phyloP scores from a whole-genome alignment of 2,329 filamentous ascomycete species.

The Epichloe sylvatica region DNA sequence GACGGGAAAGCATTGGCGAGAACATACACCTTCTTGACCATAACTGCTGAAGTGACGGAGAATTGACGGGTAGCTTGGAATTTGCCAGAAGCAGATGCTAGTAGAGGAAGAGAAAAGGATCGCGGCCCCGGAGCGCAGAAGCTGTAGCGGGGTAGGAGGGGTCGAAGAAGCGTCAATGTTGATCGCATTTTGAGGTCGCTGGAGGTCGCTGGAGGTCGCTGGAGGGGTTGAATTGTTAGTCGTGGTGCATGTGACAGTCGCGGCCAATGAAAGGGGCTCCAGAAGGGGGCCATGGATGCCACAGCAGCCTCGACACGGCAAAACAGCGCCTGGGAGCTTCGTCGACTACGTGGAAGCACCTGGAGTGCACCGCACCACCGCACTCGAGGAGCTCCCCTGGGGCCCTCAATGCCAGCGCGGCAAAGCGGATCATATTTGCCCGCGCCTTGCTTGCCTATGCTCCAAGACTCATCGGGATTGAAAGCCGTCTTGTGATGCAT shows the following conservation, averaged over 20 bases:
- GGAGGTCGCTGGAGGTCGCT: constrained; percentile 28
- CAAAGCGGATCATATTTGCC: too few species aligned
- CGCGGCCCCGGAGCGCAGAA: constrained; percentile 25
- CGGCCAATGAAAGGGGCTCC: constrained; percentile 3
- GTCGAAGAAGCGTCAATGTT: constrained; percentile 24
- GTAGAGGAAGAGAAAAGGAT: constrained; percentile 28
- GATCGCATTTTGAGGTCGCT: constrained; percentile 31
- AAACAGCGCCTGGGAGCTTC: not conserved
- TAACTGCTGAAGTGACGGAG: constrained; percentile 49
- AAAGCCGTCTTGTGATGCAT: too few species aligned
- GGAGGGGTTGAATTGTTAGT: constrained; percentile 28
- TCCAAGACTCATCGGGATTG: too few species aligned
- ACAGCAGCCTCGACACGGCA: not conserved
- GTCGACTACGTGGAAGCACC: not conserved
- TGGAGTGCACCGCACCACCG: too few species aligned
- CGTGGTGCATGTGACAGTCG: constrained; percentile 7
- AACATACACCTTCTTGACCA: constrained; percentile 55
- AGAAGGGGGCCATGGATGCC: not conserved
- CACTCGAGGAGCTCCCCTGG: too few species aligned
- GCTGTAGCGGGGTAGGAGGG: constrained; percentile 33
- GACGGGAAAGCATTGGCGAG: constrained; percentile 6
- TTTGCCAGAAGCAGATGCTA: constrained; percentile 27
- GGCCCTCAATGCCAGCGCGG: too few species aligned
- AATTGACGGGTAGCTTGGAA: constrained; percentile 30
- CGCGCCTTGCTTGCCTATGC: too few species aligned